Percentiles rank a stretch among this genome's conserved stretches.
These are phyloP conservation scores for Ustilago crameri DNA, from an alignment of 1,284 basidiomycete species.

Conservation along the genomic window DNA sequence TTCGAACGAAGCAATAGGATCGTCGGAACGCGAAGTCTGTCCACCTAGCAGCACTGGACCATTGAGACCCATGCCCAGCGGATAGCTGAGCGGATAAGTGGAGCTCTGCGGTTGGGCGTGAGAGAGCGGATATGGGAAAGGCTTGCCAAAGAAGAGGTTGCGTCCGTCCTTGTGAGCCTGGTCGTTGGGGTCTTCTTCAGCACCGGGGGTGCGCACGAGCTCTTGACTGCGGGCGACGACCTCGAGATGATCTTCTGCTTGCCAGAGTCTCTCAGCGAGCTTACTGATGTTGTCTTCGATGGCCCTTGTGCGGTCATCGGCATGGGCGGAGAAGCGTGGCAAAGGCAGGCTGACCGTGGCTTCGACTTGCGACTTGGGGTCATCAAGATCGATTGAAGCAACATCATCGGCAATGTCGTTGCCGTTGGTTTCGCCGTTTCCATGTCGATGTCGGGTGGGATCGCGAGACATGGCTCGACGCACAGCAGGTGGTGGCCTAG, in stretches of 20 bases:
- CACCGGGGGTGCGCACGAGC: conserved; percentile 45
- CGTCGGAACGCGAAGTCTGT: conserved; percentile 39
- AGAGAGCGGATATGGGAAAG: conserved; percentile 63
- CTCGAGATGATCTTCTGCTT: conserved; percentile 57
- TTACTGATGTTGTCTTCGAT: conserved; percentile 55
- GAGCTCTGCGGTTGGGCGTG: conserved; percentile 61
- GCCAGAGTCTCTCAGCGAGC: conserved; percentile 61
- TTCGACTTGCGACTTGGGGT: conserved; percentile 11
- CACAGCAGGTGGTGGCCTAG: conserved; percentile 44
- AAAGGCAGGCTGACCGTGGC: conserved; percentile 51
- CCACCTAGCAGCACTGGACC: conserved; percentile 62
- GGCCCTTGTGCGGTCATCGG: conserved; percentile 47
- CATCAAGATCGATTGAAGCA: conserved; percentile 42
- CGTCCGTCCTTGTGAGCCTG: conserved; percentile 13
- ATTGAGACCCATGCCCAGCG: conserved; percentile 63
- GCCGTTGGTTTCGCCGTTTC: conserved; percentile 9
- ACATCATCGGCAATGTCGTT: conserved; percentile 34
- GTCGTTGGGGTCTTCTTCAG: conserved; percentile 22
- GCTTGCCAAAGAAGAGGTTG: conserved; percentile 51
- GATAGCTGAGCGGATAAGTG: conserved; percentile 65
- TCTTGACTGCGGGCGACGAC: conserved; percentile 46
- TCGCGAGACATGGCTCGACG: conserved; percentile 41
- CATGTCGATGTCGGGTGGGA: conserved; percentile 21
- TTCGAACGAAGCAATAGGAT: conserved; percentile 65
- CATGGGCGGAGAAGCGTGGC: conserved; percentile 46